These are phyloP conservation scores for Climacium dendroides DNA, from an alignment of 225 moss, liverwort and hornwort genomes.

Conservation along the genomic window DNA sequence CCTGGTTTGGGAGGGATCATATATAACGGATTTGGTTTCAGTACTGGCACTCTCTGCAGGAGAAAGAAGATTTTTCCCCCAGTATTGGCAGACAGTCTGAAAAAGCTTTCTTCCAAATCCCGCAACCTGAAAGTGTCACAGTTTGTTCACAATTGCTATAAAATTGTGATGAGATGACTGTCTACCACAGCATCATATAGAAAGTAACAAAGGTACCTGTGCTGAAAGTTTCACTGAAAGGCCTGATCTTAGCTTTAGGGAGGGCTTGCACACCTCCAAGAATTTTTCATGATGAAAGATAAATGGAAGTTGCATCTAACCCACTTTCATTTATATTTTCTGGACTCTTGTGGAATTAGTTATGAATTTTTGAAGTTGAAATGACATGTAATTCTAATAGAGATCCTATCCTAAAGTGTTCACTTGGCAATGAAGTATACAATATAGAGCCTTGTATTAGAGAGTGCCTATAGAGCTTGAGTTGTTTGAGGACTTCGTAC, in stretches of 20 bases:
- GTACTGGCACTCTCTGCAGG: background rate
- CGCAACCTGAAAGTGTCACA: background rate
- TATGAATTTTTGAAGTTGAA: background rate
- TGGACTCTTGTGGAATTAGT: background rate
- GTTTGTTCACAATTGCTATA: background rate
- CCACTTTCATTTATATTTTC: background rate
- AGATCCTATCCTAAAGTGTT: accelerated
- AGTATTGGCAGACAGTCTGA: background rate
- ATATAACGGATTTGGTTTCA: background rate
- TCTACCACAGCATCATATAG: background rate
- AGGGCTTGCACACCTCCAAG: too few species aligned
- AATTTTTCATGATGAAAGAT: background rate
- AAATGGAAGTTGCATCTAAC: background rate
- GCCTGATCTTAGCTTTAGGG: too few species aligned
- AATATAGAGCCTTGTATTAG: background rate
- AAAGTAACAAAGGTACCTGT: background rate
- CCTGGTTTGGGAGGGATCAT: background rate
- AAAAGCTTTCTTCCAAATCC: background rate
- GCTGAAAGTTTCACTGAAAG: background rate
- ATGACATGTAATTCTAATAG: too few species aligned
- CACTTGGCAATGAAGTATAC: background rate
- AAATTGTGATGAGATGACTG: background rate
- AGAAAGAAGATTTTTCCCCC: background rate
- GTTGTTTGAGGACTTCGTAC: background rate
- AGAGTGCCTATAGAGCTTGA: accelerated